Conservation (phyloP, 257 asterid species). For the Przewalskia tangutica region DNA sequence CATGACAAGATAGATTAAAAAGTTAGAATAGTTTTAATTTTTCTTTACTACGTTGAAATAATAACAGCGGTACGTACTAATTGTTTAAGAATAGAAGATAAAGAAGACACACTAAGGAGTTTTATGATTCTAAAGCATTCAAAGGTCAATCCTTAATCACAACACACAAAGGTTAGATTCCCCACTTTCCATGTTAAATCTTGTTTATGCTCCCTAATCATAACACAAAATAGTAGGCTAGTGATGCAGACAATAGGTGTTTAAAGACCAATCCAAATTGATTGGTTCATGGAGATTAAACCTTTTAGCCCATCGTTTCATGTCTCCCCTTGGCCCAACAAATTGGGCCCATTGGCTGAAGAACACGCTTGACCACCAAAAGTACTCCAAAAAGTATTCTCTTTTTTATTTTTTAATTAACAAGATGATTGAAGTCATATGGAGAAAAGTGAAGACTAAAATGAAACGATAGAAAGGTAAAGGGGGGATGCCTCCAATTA, state of each 20-base stretch:
- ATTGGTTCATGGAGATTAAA: constrained; percentile 39
- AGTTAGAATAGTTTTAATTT: background rate
- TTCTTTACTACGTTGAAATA: background rate
- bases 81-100: background rate
- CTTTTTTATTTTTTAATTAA: constrained; percentile 12
- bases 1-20: constrained; percentile 50
- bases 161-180: constrained; percentile 21
- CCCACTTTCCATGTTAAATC: constrained; percentile 9
- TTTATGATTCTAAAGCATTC: constrained; percentile 18
- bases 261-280: constrained; percentile 22
- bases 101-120: background rate
- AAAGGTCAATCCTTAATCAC: constrained; percentile 10
- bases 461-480: background rate
- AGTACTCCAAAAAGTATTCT: constrained; percentile 27
- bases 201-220: constrained; percentile 31
- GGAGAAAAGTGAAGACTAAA: background rate
- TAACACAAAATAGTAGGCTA: constrained; percentile 14
- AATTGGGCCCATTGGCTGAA: constrained; percentile 31
- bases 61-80: background rate
- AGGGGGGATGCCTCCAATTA: background rate
- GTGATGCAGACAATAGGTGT: constrained; percentile 19
- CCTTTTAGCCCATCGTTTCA: constrained; percentile 64
- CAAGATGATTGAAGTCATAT: constrained; percentile 34
- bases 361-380: constrained; percentile 25
- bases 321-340: constrained; percentile 34